Conservation (phyloP, 306 rosid genomes). For the Rubus idaeus region DNA sequence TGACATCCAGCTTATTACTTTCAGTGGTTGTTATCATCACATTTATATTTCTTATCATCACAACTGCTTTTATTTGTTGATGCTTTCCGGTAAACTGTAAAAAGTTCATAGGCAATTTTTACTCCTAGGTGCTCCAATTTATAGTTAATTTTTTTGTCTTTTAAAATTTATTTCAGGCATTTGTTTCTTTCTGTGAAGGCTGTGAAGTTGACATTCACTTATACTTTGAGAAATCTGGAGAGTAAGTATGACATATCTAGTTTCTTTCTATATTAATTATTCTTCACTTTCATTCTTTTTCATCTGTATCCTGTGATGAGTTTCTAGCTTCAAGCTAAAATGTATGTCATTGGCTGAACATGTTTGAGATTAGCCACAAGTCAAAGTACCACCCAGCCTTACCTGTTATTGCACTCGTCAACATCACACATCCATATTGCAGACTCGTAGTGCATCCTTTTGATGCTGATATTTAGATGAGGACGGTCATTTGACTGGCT, state of each 20-base stretch:
- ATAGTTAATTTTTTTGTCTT: conserved; percentile 13
- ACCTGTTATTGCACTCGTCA: not conserved
- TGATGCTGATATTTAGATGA: not conserved
- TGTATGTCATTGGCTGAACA: not conserved
- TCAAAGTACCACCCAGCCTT: too few relatives aligned
- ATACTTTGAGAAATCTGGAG: conserved; percentile 87
- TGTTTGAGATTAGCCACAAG: not conserved
- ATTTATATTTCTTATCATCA: not conserved
- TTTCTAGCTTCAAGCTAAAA: not conserved
- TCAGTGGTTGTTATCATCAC: conserved; percentile 6
- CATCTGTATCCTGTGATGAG: not conserved
- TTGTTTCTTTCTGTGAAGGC: conserved; percentile 89
- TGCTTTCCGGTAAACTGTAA: not conserved
- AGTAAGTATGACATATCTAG: conserved; percentile 60
- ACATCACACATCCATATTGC: not conserved
- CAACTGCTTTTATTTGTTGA: conserved; percentile 3
- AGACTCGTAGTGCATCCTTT: not conserved
- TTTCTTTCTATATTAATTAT: not conserved
- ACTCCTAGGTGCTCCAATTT: not conserved
- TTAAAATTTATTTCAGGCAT: conserved; percentile 62
- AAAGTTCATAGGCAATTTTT: not conserved
- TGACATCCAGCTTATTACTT: conserved; percentile 14
- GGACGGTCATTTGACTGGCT: not conserved
- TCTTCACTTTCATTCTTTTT: conserved; percentile 1
- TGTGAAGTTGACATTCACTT: conserved; percentile 91